Evolutionary conservation across 805 yeast species (phyloP).

Genomic region (Nakazawaea anatomiae): DNA sequence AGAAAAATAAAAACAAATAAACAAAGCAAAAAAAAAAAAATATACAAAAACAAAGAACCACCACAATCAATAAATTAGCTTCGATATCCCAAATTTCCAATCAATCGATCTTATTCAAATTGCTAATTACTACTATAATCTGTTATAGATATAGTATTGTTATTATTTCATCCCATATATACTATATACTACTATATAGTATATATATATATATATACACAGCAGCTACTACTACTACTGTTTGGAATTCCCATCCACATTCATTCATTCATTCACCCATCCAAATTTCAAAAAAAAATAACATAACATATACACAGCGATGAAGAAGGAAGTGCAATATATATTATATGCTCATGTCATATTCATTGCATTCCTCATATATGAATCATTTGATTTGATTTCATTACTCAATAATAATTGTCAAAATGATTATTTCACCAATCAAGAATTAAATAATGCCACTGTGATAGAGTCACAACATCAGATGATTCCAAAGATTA

Average conservation of each 20-base stretch:
- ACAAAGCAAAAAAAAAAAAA: too few relatives aligned
- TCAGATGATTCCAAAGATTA: constrained; percentile 75
- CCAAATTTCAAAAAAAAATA: too few relatives aligned
- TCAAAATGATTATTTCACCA: constrained; percentile 54
- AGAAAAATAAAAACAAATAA: too few relatives aligned
- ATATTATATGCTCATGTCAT: constrained; percentile 54
- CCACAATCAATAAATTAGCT: not conserved
- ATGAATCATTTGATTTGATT: constrained; percentile 64
- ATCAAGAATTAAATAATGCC: constrained; percentile 55
- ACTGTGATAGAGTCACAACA: constrained; percentile 31
- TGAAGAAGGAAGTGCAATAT: constrained; percentile 64
- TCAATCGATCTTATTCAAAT: too few relatives aligned
- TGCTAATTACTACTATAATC: too few relatives aligned
- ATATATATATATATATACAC: not conserved
- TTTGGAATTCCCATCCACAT: too few relatives aligned
- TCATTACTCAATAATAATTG: constrained; percentile 72
- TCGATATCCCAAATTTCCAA: too few relatives aligned
- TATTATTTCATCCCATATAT: too few relatives aligned
- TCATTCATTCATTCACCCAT: too few relatives aligned
- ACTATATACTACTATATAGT: not conserved
- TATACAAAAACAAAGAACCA: not conserved
- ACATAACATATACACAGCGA: constrained; percentile 13
- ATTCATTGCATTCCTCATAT: constrained; percentile 49
- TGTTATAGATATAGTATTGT: too few relatives aligned
- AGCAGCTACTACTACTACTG: too few relatives aligned